These are phyloP conservation scores for Candida incommunis DNA, from an alignment of 805 yeast species.

Conservation along the genomic window DNA sequence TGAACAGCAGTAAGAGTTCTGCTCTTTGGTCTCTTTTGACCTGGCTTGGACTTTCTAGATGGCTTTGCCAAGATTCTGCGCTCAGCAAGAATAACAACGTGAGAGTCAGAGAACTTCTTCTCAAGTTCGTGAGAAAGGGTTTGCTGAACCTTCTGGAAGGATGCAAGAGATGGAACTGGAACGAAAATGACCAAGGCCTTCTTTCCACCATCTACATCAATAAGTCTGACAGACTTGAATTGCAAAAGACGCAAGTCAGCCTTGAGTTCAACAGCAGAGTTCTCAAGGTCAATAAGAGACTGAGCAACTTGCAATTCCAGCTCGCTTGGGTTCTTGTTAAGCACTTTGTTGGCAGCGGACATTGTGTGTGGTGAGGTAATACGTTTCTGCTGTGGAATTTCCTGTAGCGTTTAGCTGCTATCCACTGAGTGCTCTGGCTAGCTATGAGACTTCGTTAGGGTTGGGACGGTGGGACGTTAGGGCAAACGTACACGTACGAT, in stretches of 20 bases:
- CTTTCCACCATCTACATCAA: constrained; percentile 96
- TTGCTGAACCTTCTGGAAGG: constrained; percentile 89
- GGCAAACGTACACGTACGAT: no score
- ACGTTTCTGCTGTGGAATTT: constrained; percentile 3
- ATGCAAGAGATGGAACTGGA: constrained; percentile 86
- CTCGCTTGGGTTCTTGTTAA: constrained; percentile 91
- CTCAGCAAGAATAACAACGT: constrained; percentile 98
- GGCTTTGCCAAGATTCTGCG: constrained; percentile 99
- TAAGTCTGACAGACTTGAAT: constrained; percentile 96
- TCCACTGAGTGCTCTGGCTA: no score
- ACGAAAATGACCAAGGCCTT: constrained; percentile 96
- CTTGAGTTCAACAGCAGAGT: constrained; percentile 87
- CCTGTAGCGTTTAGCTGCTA: no score
- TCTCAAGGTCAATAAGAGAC: constrained; percentile 93
- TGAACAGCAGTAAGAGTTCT: constrained; percentile 98
- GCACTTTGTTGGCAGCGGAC: constrained; percentile 96
- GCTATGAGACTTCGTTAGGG: no score
- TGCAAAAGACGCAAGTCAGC: constrained; percentile 97
- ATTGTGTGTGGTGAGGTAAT: constrained; percentile 25
- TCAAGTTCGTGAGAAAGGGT: constrained; percentile 96
- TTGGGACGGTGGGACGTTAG: no score
- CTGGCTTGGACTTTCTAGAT: constrained; percentile 78
- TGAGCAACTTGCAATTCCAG: constrained; percentile 99
- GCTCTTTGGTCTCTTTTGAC: constrained; percentile 99
- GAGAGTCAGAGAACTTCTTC: constrained; percentile 99